A percentile compares a stretch with the other conserved stretches of the same genome.
These are phyloP conservation scores for Actinomucor elegans DNA, from an alignment of 371 early-diverging fungal genomes.

Conservation along the genomic window DNA sequence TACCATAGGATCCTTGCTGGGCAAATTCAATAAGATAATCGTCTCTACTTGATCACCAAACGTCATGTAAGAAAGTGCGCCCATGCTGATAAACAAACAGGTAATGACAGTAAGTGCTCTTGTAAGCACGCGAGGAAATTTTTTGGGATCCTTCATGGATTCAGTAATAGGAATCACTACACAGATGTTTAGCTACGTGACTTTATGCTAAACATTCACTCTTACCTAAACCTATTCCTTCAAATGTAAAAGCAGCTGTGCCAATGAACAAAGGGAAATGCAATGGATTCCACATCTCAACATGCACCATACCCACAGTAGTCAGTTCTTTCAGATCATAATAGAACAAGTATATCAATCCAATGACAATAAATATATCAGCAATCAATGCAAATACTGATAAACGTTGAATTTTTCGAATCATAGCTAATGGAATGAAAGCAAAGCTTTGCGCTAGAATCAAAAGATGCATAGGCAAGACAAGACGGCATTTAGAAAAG, in stretches of 20 bases:
- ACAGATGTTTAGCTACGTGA: neutral
- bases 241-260: constrained; percentile 89
- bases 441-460: constrained; percentile 73
- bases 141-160: constrained; percentile 80
- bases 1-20: constrained; percentile 61
- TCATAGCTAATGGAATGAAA: constrained; percentile 81
- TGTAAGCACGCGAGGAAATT: constrained; percentile 71
- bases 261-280: constrained; percentile 83
- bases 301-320: constrained; percentile 57
- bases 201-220: neutral
- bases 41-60: constrained; percentile 81
- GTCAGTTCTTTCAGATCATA: constrained; percentile 63
- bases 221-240: constrained; percentile 83
- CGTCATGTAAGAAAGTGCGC: constrained; percentile 76
- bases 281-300: constrained; percentile 64
- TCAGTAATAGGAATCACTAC: constrained; percentile 66
- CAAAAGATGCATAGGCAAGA: constrained; percentile 56
- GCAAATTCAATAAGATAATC: constrained; percentile 78
- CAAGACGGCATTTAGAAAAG: constrained; percentile 57
- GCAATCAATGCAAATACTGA: constrained; percentile 81
- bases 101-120: constrained; percentile 70
- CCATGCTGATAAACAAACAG: constrained; percentile 69
- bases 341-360: constrained; percentile 75
- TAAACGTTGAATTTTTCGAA: constrained; percentile 80
- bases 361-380: constrained; percentile 83